Conservation (phyloP, 2,329 filamentous ascomycete species). For the Aureobasidium melanogenum region DNA sequence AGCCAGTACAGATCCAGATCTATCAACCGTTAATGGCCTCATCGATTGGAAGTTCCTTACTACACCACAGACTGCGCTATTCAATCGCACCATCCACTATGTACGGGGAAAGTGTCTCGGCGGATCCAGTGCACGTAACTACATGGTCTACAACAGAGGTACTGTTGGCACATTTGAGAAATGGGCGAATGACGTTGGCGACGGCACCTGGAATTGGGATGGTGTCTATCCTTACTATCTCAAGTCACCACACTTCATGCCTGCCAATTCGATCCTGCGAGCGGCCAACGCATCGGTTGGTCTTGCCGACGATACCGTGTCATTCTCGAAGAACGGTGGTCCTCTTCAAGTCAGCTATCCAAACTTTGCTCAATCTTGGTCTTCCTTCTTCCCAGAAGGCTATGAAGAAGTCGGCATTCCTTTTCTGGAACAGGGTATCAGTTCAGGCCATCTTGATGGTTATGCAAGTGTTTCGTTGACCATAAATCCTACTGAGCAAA, state of each 20-base stretch:
- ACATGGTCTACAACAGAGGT: conserved; percentile 22
- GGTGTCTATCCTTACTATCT: conserved; percentile 22
- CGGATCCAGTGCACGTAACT: conserved; percentile 20
- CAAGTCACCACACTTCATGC: conserved; percentile 18
- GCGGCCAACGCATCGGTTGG: conserved; percentile 15
- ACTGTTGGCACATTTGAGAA: conserved; percentile 24
- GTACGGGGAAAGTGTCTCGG: conserved; percentile 22
- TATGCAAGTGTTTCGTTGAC: conserved; percentile 17
- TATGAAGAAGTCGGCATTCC: conserved; percentile 22
- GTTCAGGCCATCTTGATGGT: conserved; percentile 18
- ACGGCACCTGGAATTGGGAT: conserved; percentile 22
- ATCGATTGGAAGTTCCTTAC: conserved; percentile 24
- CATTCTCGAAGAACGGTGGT: conserved; percentile 15
- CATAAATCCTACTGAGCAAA: conserved; percentile 20
- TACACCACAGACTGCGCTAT: conserved; percentile 12
- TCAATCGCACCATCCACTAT: conserved; percentile 15
- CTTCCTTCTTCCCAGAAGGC: conserved; percentile 21
- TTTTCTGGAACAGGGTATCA: conserved; percentile 20
- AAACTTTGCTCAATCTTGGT: conserved; percentile 22
- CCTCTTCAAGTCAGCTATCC: conserved; percentile 24
- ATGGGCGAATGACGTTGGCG: conserved; percentile 30
- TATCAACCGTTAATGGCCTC: conserved; percentile 16
- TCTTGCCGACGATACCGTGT: conserved; percentile 12
- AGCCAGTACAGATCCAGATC: not conserved
- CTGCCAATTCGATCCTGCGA: conserved; percentile 6